phyloP scores from a whole-genome alignment of 148 eudicot species.

The Nepenthes mirabilis region DNA sequence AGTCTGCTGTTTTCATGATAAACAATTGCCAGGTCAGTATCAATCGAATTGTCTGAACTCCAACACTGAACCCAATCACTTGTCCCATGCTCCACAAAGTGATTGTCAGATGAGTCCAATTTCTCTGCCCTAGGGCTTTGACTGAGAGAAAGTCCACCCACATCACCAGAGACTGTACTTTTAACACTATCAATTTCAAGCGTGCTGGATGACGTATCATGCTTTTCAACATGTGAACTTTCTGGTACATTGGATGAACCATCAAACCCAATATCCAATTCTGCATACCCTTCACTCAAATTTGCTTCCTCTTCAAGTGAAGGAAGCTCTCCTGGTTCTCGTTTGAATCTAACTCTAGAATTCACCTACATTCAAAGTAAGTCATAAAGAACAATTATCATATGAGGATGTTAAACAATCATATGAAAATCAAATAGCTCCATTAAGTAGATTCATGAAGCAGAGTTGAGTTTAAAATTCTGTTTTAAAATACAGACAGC shows the following conservation, averaged over 20 bases:
- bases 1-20: slow-evolving; percentile 65
- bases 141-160: slow-evolving; percentile 23
- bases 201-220: slow-evolving; percentile 34
- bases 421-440: not conserved
- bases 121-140: slow-evolving; percentile 35
- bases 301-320: slow-evolving; percentile 49
- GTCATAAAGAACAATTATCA: not conserved
- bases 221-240: slow-evolving; percentile 71
- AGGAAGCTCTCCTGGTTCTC: slow-evolving; percentile 56
- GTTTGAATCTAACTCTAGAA: slow-evolving; percentile 38
- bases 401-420: not conserved
- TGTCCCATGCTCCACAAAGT: slow-evolving; percentile 23
- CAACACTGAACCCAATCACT: slow-evolving; percentile 40
- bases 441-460: not conserved
- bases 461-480: not conserved
- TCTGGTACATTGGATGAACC: slow-evolving; percentile 72
- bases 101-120: slow-evolving; percentile 31
- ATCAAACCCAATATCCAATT: slow-evolving; percentile 51
- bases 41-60: slow-evolving; percentile 39
- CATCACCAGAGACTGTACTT: slow-evolving; percentile 42
- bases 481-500: too few species aligned
- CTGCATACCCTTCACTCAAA: slow-evolving; percentile 46
- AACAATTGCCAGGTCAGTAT: slow-evolving; percentile 45
- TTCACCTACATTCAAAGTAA: slow-evolving; percentile 27
- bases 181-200: slow-evolving; percentile 72